Conservation (phyloP, 768 basidiomycete species). For the Mycena maculata region DNA sequence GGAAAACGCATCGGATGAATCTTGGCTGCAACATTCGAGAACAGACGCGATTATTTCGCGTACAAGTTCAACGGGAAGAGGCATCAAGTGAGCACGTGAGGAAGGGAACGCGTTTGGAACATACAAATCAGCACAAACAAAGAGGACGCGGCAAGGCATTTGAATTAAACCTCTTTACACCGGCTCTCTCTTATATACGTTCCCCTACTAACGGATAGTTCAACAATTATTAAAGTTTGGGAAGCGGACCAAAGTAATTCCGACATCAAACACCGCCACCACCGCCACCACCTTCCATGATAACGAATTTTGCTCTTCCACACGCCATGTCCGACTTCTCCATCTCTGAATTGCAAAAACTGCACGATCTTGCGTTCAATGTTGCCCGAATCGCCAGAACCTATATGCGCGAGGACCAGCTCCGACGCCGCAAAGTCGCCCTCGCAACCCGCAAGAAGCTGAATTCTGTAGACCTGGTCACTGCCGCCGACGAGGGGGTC, state of each 20-base stretch:
- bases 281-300: neutral
- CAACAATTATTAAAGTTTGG: too few species aligned
- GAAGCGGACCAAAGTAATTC: conserved; percentile 14
- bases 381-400: conserved; percentile 36
- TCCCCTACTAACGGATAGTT: too few species aligned
- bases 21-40: too few species aligned
- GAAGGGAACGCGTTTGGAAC: too few species aligned
- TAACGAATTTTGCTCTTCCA: neutral
- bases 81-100: too few species aligned
- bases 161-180: too few species aligned
- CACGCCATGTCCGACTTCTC: conserved; percentile 29
- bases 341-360: conserved; percentile 26
- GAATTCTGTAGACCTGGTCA: conserved; percentile 42
- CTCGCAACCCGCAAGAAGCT: conserved; percentile 37
- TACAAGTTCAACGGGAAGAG: conserved; percentile 49
- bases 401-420: conserved; percentile 37
- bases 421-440: conserved; percentile 34
- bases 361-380: conserved; percentile 35
- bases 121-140: too few species aligned
- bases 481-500: conserved; percentile 38
- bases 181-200: too few species aligned
- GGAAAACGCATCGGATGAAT: too few species aligned
- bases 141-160: neutral
- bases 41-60: conserved; percentile 45
- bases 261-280: conserved; percentile 3